Evolutionary conservation across 495 filamentous ascomycete species (phyloP), one percentile per base, ranked within the genome.

Genomic region (Penicillium nucicola): DNA sequence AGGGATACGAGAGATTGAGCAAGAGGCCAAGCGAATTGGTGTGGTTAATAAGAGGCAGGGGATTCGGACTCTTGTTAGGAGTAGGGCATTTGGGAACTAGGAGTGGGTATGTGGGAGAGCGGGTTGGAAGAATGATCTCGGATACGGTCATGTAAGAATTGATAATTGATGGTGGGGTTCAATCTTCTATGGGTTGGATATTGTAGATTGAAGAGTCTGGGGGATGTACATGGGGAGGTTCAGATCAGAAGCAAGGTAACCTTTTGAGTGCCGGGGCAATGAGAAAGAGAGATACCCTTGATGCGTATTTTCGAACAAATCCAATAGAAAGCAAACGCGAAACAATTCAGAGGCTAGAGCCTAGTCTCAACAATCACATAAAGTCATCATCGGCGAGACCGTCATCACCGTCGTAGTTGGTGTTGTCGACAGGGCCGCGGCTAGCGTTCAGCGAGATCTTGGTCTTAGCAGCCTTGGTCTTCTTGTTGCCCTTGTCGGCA

Each of bases 401-500:
- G 74, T 84, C 90, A 60, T 88, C 88, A 34, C 77, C 84, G 50
- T 87, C 88, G 67, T 97, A 96, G 42, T 79, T 64, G 28, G 76
- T 83, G 15, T 78, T 79, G 69, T 97, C 92, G 18, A 84, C 77
- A 52, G 75, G 69, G 56, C 91, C 85, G 35, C 88, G 74, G 50
- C 72, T 81, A 4, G 90, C 82, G 10, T 85, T 84, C 28, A 99
- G 75, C 14, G 82, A 84, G 34, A 87, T 79, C 84, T 99, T 99
- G 13, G 87, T 92, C 83, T 96, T 96, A 35, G 87, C 87, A 9
- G 89, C 89, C 79, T 97, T 97, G 52, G 75, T 86, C 81, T 97
- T 99, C 86, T 97, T 97, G 53, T 84, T 89, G 19, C 88, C 88
- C 78, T 96, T 97, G 56, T 96, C 92, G 3, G 89, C 84, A 11